Evolutionary conservation across 179 eudicot species (phyloP), one percentile per base, ranked within the genome.

Genomic region (Heliamphora pulchella): DNA sequence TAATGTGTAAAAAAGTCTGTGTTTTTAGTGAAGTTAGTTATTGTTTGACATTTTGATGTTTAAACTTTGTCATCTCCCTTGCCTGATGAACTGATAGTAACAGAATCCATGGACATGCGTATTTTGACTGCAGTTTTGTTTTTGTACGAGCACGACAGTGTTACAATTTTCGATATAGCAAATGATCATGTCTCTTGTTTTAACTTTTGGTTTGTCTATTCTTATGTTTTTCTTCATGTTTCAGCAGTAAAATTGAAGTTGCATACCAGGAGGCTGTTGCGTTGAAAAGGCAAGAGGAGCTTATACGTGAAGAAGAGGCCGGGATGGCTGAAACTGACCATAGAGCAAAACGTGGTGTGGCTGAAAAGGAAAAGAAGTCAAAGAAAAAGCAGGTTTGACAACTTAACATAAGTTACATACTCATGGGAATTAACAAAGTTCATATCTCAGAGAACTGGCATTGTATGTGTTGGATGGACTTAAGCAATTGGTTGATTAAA

Each of bases 231-330:
- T 10, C 10, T 77, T 53, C 14, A 22, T 77, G 66, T 76, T 80
- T 39, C 81, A 82, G 89, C 92, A 94, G 93, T 87, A 94, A 91
- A 85, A 91, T 96, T 84, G 99, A 96, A 85, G 91, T 86, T 74
- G 91, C 99, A 44, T 96, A 94, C 86, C 97, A 92, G 82, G 99
- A 96, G 81, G 94, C 94, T 85, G 90, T 94, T 87, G 90, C 99
- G 51, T 86, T 94, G 83, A 96, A 85, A 90, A 88, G 93, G 87
- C 99, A 96, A 86, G 99, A 96, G 82, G 99, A 96, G 77, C 99
- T 96, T 79, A 96, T 96, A 68, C 98, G 94, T 79, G 99, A 96
- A 86, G 99, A 96, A 82, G 97, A 91, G 86, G 97, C 91, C 61
- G 94, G 94, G 89, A 83, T 87, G 81, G 96, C 91, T 86, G 99